Evolutionary conservation across 75 land plant genomes (phyloP), one percentile per base, ranked within the genome.

Genomic region (Picea sitchensis): DNA sequence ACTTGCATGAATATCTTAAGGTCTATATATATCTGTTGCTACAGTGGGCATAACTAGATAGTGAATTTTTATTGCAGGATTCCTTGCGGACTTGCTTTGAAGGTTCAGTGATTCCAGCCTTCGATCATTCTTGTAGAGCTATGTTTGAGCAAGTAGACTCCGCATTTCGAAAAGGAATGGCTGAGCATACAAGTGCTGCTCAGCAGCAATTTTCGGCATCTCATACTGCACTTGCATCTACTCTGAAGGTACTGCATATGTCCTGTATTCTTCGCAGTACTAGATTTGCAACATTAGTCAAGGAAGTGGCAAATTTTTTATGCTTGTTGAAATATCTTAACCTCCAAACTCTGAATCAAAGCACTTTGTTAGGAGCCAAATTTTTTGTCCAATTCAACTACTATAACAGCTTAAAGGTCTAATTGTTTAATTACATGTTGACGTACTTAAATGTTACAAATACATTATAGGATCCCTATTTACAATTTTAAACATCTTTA

Each of bases 131-230:
- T 47, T 98, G 99, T 80, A 91, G 83, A 84, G 79, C 90, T 13
- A 98, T 95, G 98, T 95, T 98, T 84, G 98, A 92, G 78, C 99
- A 98, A 83, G 88, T 98, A 13, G 99, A 96, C 81, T 65, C 91
- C 63, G 79, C 96, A n/a, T 98, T 98, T 82, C 94, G 92, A 86
- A 94, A 90, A 73, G 99, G 99, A 82, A 87, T 98, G 87, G 58
- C 82, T 62, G 98, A 98, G 84, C 91, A 98, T 86, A 78, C 85
- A 13, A 78, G 84, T 71, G 84, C 91, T 76, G 88, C 89, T 32
- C 98, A 90, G 76, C 90, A 98, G 77, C 92, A 93, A 41, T 79
- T 93, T 77, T 90, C 92, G 26, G 61, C 90, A 6, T 61, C 90
- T 1, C 90, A 91, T 82, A 84, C 92, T 80, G 84, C 90, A 21